A percentile compares a stretch with the other conserved stretches of the same genome.
These are phyloP conservation scores for Acanthamoeba healyi DNA, from an alignment of 208 protist species.

Conservation along the genomic window DNA sequence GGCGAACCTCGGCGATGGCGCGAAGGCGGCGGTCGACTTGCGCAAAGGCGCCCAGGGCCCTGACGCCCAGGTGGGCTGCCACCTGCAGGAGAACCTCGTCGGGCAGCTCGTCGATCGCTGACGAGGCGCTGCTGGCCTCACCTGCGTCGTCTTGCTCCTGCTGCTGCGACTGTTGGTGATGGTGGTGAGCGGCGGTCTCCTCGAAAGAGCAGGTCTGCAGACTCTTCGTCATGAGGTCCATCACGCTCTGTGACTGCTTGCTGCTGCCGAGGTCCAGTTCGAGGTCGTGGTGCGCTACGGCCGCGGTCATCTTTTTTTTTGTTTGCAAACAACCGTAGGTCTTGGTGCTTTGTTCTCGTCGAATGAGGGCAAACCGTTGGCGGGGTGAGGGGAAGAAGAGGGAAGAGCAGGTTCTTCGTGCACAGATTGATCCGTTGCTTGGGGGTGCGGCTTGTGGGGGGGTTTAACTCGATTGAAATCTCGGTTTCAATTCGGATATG, in stretches of 20 bases:
- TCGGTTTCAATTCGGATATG: background rate
- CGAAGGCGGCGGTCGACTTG: background rate
- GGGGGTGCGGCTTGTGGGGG: too few species aligned
- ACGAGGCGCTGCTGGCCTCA: too few species aligned
- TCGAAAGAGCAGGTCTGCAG: background rate
- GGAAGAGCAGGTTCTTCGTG: too few species aligned
- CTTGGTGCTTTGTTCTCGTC: background rate
- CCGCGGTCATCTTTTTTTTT: too few species aligned
- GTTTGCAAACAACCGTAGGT: too few species aligned
- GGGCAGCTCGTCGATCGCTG: background rate
- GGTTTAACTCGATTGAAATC: background rate
- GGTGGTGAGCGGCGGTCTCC: background rate
- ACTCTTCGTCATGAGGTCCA: background rate
- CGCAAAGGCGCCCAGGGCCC: background rate
- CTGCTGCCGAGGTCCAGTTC: background rate
- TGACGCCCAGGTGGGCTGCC: background rate
- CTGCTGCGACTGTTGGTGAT: background rate
- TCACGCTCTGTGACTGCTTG: too few species aligned
- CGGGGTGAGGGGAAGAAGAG: too few species aligned
- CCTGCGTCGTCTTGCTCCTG: too few species aligned
- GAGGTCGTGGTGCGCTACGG: background rate
- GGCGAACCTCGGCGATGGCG: background rate
- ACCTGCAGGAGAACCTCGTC: background rate
- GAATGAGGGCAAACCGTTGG: too few species aligned
- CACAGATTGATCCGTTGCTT: background rate